phyloP scores from a whole-genome alignment of 371 early-diverging fungal genomes.

The Apophysomyces variabilis region DNA sequence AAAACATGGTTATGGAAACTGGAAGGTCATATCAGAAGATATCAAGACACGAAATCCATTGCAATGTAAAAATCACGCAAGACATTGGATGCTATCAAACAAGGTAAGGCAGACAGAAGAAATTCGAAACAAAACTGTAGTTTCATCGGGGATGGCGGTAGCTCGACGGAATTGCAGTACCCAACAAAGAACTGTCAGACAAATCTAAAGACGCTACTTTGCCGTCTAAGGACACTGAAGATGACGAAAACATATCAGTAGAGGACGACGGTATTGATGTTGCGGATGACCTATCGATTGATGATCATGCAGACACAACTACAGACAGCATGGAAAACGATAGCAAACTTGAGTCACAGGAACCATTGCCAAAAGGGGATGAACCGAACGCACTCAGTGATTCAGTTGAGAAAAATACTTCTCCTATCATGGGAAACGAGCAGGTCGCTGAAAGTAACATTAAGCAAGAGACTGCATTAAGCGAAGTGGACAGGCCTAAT shows the following conservation, averaged over 20 bases:
- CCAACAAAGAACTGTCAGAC: neutral
- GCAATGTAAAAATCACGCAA: slow-evolving; percentile 74
- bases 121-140: neutral
- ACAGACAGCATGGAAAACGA: neutral
- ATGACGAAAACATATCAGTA: slow-evolving; percentile 3
- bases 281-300: slow-evolving; percentile 3
- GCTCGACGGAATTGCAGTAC: neutral
- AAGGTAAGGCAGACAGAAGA: slow-evolving; percentile 34
- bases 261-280: slow-evolving; percentile 25
- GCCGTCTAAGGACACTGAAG: neutral
- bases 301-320: neutral
- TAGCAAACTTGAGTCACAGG: too few species aligned
- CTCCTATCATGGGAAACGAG: too few species aligned
- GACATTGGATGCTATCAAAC: slow-evolving; percentile 60
- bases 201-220: neutral
- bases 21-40: slow-evolving; percentile 61
- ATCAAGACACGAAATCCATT: slow-evolving; percentile 63
- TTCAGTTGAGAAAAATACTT: too few species aligned
- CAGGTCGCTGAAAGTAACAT: too few species aligned
- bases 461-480: too few species aligned
- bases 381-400: too few species aligned
- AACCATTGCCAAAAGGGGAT: too few species aligned
- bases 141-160: neutral
- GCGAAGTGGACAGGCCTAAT: too few species aligned
- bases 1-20: slow-evolving; percentile 66